Evolutionary conservation across 2,329 filamentous ascomycete species (phyloP).

Genomic region (Xylariaceae sp.): DNA sequence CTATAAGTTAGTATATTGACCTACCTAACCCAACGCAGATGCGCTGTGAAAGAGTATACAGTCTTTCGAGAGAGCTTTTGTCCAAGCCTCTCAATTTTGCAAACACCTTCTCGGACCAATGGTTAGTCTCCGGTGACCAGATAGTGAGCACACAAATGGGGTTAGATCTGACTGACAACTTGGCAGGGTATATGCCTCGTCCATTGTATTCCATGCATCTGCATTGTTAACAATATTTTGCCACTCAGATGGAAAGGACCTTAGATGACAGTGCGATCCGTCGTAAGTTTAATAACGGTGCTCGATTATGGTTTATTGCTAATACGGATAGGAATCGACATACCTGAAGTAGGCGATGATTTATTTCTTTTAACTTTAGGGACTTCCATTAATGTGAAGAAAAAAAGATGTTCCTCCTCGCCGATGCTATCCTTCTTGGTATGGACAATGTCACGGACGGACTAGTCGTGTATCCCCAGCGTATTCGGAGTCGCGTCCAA

Average conservation of each 20-base stretch:
- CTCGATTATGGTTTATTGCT: background rate
- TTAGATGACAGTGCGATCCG: conserved; percentile 79
- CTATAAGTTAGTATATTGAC: background rate
- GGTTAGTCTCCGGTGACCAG: conserved; percentile 57
- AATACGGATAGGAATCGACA: conserved; percentile 27
- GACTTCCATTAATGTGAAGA: too few species aligned
- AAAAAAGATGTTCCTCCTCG: conserved; percentile 68
- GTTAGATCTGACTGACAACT: background rate
- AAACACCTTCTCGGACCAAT: conserved; percentile 74
- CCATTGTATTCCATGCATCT: background rate
- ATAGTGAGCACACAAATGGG: conserved; percentile 56
- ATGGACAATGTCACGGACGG: conserved; percentile 72
- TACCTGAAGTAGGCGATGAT: too few species aligned
- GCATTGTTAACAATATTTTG: conserved; percentile 2
- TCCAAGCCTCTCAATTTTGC: conserved; percentile 53
- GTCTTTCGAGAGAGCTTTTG: conserved; percentile 43
- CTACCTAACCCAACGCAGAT: conserved; percentile 31
- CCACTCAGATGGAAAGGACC: conserved; percentile 55
- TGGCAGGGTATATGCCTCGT: background rate
- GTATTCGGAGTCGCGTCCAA: conserved; percentile 72
- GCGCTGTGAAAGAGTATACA: conserved; percentile 46
- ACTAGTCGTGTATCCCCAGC: conserved; percentile 79
- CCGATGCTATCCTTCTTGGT: conserved; percentile 71
- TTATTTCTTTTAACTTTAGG: too few species aligned
- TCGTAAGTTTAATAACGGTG: conserved; percentile 40